Percentiles rank a stretch among this genome's conserved stretches.
Conservation (phyloP, 148 eudicot genomes). For the Camellia granthamiana region DNA sequence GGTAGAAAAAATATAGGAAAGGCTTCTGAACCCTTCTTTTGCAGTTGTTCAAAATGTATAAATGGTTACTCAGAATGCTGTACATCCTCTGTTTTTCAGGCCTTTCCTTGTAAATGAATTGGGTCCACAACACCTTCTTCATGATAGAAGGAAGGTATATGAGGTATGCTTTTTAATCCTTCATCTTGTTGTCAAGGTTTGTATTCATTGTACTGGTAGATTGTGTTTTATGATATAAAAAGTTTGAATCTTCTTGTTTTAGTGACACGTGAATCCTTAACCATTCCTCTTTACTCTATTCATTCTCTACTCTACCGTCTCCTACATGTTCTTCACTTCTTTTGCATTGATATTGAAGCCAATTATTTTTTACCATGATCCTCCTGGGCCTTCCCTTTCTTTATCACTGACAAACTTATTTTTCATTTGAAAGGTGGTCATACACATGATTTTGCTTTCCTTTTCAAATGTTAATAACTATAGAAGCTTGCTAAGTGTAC, state of each 20-base stretch:
- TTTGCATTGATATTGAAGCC: background rate
- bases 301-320: too few species aligned
- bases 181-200: background rate
- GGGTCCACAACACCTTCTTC: conserved; percentile 84
- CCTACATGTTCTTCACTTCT: background rate
- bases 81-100: conserved; percentile 37
- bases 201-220: background rate
- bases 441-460: background rate
- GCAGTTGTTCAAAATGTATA: background rate
- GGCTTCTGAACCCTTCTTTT: background rate
- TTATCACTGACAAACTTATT: background rate
- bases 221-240: background rate
- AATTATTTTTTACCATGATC: too few species aligned
- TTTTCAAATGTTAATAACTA: too few species aligned
- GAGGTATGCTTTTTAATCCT: conserved; percentile 50
- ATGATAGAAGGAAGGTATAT: conserved; percentile 87
- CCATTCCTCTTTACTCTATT: background rate
- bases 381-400: background rate
- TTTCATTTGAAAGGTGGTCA: background rate
- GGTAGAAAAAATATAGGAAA: background rate
- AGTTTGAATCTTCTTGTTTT: background rate
- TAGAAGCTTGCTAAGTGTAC: background rate
- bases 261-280: background rate
- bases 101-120: conserved; percentile 86
- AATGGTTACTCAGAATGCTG: background rate